Percentiles rank a stretch among this genome's conserved stretches.
These are phyloP conservation scores for Bipolaris victoriae DNA, from an alignment of 2,329 filamentous ascomycete species.

Conservation along the genomic window DNA sequence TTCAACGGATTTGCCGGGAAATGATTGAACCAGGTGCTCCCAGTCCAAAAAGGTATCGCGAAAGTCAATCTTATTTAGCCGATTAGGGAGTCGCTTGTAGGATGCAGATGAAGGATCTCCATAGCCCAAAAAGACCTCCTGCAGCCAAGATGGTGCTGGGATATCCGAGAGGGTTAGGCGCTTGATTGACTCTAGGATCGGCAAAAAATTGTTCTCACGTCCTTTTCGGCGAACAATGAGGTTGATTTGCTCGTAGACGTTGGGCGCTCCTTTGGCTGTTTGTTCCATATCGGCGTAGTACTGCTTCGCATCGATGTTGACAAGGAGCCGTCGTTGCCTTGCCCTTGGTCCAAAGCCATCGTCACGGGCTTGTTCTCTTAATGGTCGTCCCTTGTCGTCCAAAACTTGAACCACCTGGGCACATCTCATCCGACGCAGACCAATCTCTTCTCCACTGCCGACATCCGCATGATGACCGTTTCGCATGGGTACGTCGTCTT, in stretches of 20 bases:
- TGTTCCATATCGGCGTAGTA: slow-evolving; percentile 79
- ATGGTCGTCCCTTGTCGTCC: slow-evolving; percentile 79
- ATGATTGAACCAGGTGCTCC: slow-evolving; percentile 88
- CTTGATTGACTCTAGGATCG: slow-evolving; percentile 89
- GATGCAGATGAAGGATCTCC: slow-evolving; percentile 88
- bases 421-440: slow-evolving; percentile 74
- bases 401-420: slow-evolving; percentile 86
- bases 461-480: slow-evolving; percentile 60
- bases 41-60: slow-evolving; percentile 94
- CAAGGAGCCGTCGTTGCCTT: slow-evolving; percentile 71
- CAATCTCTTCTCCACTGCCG: slow-evolving; percentile 65
- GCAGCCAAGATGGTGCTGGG: slow-evolving; percentile 86
- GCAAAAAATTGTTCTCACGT: slow-evolving; percentile 96
- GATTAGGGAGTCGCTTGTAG: slow-evolving; percentile 81
- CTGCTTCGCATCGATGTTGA: slow-evolving; percentile 79
- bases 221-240: slow-evolving; percentile 81
- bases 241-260: slow-evolving; percentile 86
- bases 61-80: slow-evolving; percentile 81
- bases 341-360: slow-evolving; percentile 68
- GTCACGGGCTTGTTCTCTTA: slow-evolving; percentile 68
- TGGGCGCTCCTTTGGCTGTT: slow-evolving; percentile 68
- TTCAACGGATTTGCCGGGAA: slow-evolving; percentile 86
- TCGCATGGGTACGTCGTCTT: slow-evolving; percentile 57
- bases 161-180: slow-evolving; percentile 84
- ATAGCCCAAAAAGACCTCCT: slow-evolving; percentile 97